Base-by-base conservation (phyloP, 257 asterid genomes). In the Rhazya stricta region DNA sequence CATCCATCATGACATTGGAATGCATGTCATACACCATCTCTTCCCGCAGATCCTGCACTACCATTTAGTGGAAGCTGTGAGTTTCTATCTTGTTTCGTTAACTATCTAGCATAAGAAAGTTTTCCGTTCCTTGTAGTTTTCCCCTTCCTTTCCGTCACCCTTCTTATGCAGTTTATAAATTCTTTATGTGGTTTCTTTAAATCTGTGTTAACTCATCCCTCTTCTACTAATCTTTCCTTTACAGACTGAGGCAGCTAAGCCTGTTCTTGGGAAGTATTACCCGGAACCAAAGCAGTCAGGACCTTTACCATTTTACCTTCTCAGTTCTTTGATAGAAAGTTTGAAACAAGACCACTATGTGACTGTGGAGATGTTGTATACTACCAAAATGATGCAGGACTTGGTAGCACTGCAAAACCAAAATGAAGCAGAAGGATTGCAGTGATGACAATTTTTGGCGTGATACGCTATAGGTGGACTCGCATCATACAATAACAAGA, bases 11-110 rank as follows among this genome's bases (percentile, higher is more conserved):
- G 85, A 83, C 53, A 83, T 83, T 23, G 85, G 85, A 27, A 83
- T 85, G 8, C 87, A 83, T 53, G 85, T 80, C 27, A 75, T 83
- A 3, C 85, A 83, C 56, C 87, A 81, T 57, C 81, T 83, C 62
- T 83, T 83, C 78, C 83, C 85, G 62, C 83, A 83, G 57, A 83
- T 83, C 61, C 83, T 83, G 9, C 87, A 83, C 54, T 83, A 80
- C 69, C 83, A 83, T 71, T 56, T 83, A 46, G 51, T 73, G 9
- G 85, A 83, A 75, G 83, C 85, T 43, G 83, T 83, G 53, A 54
- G 72, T 39, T 19, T 23, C n/a, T 6, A 15, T 27, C 56, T 61
- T 73, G n/a, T n/a, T n/a, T n/a, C n/a, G n/a, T n/a, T n/a, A n/a
- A n/a, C n/a, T n/a, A n/a, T n/a, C n/a, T n/a, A n/a, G n/a, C 29